A percentile compares a stretch with the other conserved stretches of the same genome.
Conservation (phyloP, 371 early-diverging fungal genomes). For the Mucor racemosus region DNA sequence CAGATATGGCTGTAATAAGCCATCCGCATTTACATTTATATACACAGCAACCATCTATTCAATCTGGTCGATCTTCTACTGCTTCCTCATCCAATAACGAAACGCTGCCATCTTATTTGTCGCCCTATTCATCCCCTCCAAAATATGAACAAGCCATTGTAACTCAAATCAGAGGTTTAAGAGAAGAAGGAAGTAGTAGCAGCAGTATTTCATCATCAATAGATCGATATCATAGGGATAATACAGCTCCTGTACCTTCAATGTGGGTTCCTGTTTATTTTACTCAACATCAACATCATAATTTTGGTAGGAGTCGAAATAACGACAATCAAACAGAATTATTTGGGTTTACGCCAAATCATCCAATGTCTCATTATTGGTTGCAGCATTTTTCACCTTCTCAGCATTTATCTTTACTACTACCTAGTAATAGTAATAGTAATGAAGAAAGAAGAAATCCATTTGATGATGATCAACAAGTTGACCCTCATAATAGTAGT, state of each 20-base stretch:
- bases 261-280: slow-evolving; percentile 32
- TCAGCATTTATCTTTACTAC: background rate
- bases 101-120: slow-evolving; percentile 41
- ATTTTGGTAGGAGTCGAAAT: background rate
- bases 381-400: background rate
- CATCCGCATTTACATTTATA: slow-evolving; percentile 1
- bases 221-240: background rate
- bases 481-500: too few relatives aligned
- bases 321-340: background rate
- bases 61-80: slow-evolving; percentile 25
- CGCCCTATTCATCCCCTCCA: slow-evolving; percentile 43
- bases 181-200: slow-evolving; percentile 7
- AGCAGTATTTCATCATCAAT: background rate
- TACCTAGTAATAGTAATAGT: too few relatives aligned
- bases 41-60: background rate
- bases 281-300: background rate
- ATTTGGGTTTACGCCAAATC: slow-evolving; percentile 16
- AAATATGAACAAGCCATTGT: slow-evolving; percentile 57
- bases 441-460: background rate
- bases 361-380: slow-evolving; percentile 7
- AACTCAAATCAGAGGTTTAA: slow-evolving; percentile 44
- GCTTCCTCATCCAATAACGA: slow-evolving; percentile 22
- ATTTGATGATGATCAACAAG: background rate
- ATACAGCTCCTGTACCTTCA: slow-evolving; percentile 4
- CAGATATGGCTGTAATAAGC: slow-evolving; percentile 20